Conservation (phyloP, 352 stramenopile genomes). For the Phytophthora agathidicida region DNA sequence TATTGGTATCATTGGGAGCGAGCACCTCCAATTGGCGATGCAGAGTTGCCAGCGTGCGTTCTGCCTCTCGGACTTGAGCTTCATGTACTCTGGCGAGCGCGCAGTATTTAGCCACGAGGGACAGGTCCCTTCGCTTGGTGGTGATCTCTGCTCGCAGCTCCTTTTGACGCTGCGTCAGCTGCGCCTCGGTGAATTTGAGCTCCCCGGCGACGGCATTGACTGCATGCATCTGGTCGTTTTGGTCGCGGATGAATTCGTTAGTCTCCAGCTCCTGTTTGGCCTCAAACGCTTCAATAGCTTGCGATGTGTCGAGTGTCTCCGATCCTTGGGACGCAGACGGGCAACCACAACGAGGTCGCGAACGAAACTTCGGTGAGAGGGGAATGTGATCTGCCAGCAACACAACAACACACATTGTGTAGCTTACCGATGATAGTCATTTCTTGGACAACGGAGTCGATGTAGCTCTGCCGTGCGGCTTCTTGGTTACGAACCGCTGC, state of each 20-base stretch:
- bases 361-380: constrained; percentile 17
- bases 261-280: constrained; percentile 32
- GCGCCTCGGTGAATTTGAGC: constrained; percentile 51
- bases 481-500: constrained; percentile 47
- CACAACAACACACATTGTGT: constrained; percentile 5
- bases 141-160: constrained; percentile 49
- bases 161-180: constrained; percentile 59
- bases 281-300: constrained; percentile 43
- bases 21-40: constrained; percentile 41
- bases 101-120: constrained; percentile 39
- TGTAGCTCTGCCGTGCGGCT: constrained; percentile 34
- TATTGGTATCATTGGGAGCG: background rate
- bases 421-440: constrained; percentile 39
- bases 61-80: constrained; percentile 44
- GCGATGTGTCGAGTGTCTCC: constrained; percentile 21
- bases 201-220: constrained; percentile 36
- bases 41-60: constrained; percentile 50
- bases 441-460: constrained; percentile 35
- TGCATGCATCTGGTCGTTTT: constrained; percentile 17
- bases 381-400: constrained; percentile 9
- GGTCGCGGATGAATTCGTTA: constrained; percentile 35
- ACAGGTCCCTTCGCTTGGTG: constrained; percentile 36
- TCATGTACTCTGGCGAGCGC: constrained; percentile 35
- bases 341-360: constrained; percentile 6
- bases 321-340: constrained; percentile 21